Evolutionary conservation across 1,284 basidiomycete genomes (phyloP).

Genomic region (Trichosporon sp.): DNA sequence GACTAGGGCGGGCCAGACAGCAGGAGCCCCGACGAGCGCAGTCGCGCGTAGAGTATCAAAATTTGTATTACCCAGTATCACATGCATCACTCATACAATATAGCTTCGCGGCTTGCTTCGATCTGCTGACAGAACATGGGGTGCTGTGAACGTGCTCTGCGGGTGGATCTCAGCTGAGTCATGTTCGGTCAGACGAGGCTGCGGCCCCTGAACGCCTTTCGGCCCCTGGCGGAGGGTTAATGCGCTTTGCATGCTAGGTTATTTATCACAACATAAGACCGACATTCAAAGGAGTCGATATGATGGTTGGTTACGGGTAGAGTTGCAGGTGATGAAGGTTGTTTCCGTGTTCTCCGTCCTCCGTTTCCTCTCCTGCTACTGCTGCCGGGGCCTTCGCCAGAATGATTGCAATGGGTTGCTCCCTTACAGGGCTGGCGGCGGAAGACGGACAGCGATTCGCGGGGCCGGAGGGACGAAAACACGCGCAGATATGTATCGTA

Average conservation of each 20-base stretch:
- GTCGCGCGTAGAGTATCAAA: background rate
- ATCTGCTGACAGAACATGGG: no score
- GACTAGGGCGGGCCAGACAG: background rate
- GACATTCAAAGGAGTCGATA: background rate
- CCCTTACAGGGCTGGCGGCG: background rate
- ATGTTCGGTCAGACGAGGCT: background rate
- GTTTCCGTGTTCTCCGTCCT: background rate
- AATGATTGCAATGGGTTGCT: background rate
- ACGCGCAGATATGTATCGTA: conserved; percentile 7
- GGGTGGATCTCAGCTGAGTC: background rate
- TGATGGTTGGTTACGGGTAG: conserved; percentile 1
- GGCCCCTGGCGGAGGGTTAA: background rate
- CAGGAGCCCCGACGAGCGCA: background rate
- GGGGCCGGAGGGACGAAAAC: background rate
- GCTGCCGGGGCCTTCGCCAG: background rate
- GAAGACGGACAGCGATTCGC: conserved; percentile 1
- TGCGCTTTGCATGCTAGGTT: conserved; percentile 16
- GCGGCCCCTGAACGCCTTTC: background rate
- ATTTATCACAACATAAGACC: conserved; percentile 19
- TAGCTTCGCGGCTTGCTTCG: background rate
- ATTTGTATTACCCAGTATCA: conserved; percentile 17
- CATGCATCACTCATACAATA: conserved; percentile 20
- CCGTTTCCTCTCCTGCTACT: background rate
- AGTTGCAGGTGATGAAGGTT: background rate
- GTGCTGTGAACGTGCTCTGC: no score